phyloP scores from a whole-genome alignment of 2,329 filamentous ascomycete species.

The Scytalidium lignicola region DNA sequence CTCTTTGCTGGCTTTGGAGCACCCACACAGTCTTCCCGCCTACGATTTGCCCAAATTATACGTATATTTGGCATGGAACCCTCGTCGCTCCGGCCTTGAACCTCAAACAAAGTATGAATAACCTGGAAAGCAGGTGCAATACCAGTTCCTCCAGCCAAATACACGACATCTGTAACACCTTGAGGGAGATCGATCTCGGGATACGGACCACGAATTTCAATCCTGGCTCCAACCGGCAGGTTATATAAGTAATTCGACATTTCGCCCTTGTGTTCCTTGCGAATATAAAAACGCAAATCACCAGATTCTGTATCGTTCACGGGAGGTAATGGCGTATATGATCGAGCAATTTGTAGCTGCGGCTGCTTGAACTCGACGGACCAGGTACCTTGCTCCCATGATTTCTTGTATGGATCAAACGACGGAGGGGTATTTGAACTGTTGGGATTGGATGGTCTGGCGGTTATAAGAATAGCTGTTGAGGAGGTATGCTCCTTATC shows the following conservation, averaged over 20 bases:
- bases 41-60: conserved; percentile 78
- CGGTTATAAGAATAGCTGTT: conserved; percentile 63
- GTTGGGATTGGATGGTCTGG: conserved; percentile 39
- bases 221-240: conserved; percentile 53
- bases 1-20: conserved; percentile 5
- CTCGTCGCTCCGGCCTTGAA: conserved; percentile 24
- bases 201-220: conserved; percentile 77
- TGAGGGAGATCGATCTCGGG: conserved; percentile 59
- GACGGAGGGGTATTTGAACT: conserved; percentile 6
- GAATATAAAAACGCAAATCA: conserved; percentile 67
- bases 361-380: conserved; percentile 93
- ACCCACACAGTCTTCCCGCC: conserved; percentile 54
- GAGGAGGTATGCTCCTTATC: conserved; percentile 58
- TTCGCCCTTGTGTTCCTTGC: conserved; percentile 74
- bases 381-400: conserved; percentile 67
- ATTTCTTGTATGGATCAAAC: conserved; percentile 33
- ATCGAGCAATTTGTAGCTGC: conserved; percentile 82
- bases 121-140: conserved; percentile 86
- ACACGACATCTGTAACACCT: conserved; percentile 57
- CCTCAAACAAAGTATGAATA: conserved; percentile 54
- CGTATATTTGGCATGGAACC: conserved; percentile 44
- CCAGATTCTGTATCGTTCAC: conserved; percentile 24
- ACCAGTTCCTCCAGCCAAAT: conserved; percentile 88
- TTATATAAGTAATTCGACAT: conserved; percentile 76
- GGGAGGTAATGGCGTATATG: conserved; percentile 83